phyloP scores from a whole-genome alignment of 2,329 filamentous ascomycete genomes.

The Ophiostoma ulmi region DNA sequence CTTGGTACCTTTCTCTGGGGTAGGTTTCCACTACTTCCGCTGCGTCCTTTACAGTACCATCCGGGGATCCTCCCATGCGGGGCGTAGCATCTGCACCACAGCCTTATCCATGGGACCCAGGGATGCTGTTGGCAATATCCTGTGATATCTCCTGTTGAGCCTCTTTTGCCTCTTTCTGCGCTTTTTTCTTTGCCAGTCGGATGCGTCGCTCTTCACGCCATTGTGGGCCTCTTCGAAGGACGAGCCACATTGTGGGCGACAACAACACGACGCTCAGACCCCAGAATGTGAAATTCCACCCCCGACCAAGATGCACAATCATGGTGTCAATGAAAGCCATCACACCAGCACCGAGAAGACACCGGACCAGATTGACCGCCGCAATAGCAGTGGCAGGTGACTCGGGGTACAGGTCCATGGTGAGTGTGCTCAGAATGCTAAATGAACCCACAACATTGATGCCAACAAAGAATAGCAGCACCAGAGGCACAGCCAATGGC shows the following conservation, averaged over 20 bases:
- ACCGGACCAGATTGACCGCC: conserved; percentile 60
- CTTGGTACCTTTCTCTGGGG: too few relatives aligned
- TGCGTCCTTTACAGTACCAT: too few relatives aligned
- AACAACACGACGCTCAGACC: conserved; percentile 46
- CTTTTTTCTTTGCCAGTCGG: conserved; percentile 33
- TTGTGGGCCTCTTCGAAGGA: conserved; percentile 49
- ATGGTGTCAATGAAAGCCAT: conserved; percentile 57
- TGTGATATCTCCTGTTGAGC: background rate
- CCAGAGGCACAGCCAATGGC: conserved; percentile 50
- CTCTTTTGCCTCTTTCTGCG: conserved; percentile 28
- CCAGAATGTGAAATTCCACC: conserved; percentile 59
- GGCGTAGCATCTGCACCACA: background rate
- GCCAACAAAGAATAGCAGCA: conserved; percentile 54
- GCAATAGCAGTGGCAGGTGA: conserved; percentile 59
- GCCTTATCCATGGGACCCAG: background rate
- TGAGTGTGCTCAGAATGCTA: conserved; percentile 56
- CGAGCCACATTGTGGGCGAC: conserved; percentile 46
- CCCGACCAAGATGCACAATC: conserved; percentile 52
- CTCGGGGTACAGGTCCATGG: conserved; percentile 59
- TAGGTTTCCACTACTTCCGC: too few relatives aligned
- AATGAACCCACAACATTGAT: conserved; percentile 57
- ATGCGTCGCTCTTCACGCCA: conserved; percentile 40
- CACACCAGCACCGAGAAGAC: conserved; percentile 53
- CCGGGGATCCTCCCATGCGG: background rate
- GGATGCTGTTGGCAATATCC: background rate